Conservation (phyloP, 2,329 filamentous ascomycete species). For the Clonostachys rhizophaga region DNA sequence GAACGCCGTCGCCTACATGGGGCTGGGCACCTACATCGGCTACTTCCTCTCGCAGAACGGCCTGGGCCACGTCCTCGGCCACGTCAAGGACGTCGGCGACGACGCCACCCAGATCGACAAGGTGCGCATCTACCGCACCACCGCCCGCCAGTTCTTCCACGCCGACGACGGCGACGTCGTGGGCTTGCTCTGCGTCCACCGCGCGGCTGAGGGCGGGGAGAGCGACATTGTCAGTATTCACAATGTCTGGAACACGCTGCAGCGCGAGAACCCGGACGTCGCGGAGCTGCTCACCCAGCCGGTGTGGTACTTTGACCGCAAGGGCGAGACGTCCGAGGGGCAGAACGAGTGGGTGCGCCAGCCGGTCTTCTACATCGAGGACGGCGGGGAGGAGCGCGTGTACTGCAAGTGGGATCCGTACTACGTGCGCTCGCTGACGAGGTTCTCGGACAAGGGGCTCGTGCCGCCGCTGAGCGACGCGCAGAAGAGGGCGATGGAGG, state of each 20-base stretch:
- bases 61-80: slow-evolving; percentile 78
- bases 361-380: slow-evolving; percentile 73
- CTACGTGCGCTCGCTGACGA: slow-evolving; percentile 70
- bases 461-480: slow-evolving; percentile 35
- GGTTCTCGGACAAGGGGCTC: slow-evolving; percentile 66
- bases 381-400: slow-evolving; percentile 55
- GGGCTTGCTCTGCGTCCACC: slow-evolving; percentile 74
- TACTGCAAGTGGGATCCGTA: slow-evolving; percentile 84
- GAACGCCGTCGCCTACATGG: slow-evolving; percentile 86
- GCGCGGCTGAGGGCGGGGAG: slow-evolving; percentile 75
- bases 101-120: slow-evolving; percentile 77
- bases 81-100: slow-evolving; percentile 85
- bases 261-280: slow-evolving; percentile 73
- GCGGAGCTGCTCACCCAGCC: slow-evolving; percentile 69
- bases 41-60: slow-evolving; percentile 88
- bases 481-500: slow-evolving; percentile 62
- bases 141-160: slow-evolving; percentile 55
- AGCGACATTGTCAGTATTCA: slow-evolving; percentile 75
- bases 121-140: slow-evolving; percentile 86
- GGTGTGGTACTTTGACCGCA: slow-evolving; percentile 89
- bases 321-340: slow-evolving; percentile 72
- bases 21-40: slow-evolving; percentile 76
- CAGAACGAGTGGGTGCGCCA: slow-evolving; percentile 71
- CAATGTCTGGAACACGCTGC: slow-evolving; percentile 75
- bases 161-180: slow-evolving; percentile 80